phyloP scores from a whole-genome alignment of 805 yeast species.

The Metschnikowia cerradonensis region DNA sequence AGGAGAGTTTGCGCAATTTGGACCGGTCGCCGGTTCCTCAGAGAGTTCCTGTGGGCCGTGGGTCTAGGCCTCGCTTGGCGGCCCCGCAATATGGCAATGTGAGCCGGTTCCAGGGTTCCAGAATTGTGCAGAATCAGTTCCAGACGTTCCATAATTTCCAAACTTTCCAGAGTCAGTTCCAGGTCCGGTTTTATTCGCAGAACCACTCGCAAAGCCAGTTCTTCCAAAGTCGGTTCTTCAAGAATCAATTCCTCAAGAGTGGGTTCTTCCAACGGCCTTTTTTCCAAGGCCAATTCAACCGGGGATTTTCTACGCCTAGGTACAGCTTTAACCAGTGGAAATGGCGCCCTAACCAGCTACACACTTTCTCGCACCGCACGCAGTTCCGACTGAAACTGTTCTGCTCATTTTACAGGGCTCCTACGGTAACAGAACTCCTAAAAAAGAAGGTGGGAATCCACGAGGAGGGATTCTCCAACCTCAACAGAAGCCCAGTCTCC shows the following conservation, averaged over 20 bases:
- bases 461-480: background rate
- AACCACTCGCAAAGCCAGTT: background rate
- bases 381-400: slow-evolving; percentile 18
- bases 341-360: slow-evolving; percentile 17
- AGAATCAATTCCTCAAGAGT: background rate
- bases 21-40: slow-evolving; percentile 20
- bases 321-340: slow-evolving; percentile 11
- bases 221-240: background rate
- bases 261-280: background rate
- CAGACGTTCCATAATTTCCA: background rate
- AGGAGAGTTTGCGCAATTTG: slow-evolving; percentile 25
- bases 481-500: background rate
- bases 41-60: slow-evolving; percentile 34
- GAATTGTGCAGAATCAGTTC: no score
- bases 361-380: slow-evolving; percentile 14
- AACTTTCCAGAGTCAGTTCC: background rate
- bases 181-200: no score
- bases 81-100: background rate
- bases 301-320: slow-evolving; percentile 11
- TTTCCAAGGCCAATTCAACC: background rate
- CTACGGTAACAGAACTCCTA: slow-evolving; percentile 15
- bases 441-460: slow-evolving; percentile 8
- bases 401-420: slow-evolving; percentile 12
- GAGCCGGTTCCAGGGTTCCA: background rate
- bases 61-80: slow-evolving; percentile 13